phyloP scores from a whole-genome alignment of 164 flowering plant genomes.

The Vitis amurensis region DNA sequence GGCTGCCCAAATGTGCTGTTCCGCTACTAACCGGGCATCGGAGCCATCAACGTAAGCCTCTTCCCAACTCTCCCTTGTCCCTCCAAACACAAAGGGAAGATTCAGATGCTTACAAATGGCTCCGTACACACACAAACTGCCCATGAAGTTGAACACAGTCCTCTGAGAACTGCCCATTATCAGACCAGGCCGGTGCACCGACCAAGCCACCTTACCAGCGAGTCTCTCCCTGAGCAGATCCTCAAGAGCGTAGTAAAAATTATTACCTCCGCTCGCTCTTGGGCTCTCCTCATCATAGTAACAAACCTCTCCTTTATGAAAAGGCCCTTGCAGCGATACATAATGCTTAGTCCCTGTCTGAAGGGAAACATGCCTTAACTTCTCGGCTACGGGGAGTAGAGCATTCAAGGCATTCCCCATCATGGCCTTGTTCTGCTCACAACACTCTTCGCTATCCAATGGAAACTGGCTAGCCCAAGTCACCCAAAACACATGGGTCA shows the following conservation, averaged over 20 bases:
- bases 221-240: slow-evolving; percentile 65
- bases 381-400: slow-evolving; percentile 47
- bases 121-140: slow-evolving; percentile 71
- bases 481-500: slow-evolving; percentile 85
- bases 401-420: slow-evolving; percentile 64
- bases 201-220: slow-evolving; percentile 47
- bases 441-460: slow-evolving; percentile 50
- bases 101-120: slow-evolving; percentile 57
- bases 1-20: slow-evolving; percentile 87
- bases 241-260: slow-evolving; percentile 75
- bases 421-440: slow-evolving; percentile 67
- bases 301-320: neutral
- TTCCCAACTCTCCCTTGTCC: slow-evolving; percentile 71
- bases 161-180: slow-evolving; percentile 62
- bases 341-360: slow-evolving; percentile 91
- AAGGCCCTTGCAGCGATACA: slow-evolving; percentile 36
- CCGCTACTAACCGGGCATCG: slow-evolving; percentile 77
- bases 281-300: slow-evolving; percentile 64
- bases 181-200: slow-evolving; percentile 87
- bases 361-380: slow-evolving; percentile 69
- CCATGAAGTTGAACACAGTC: slow-evolving; percentile 68
- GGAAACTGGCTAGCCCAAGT: slow-evolving; percentile 77
- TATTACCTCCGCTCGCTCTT: slow-evolving; percentile 30
- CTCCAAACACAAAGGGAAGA: slow-evolving; percentile 85
- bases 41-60: slow-evolving; percentile 68